These are phyloP conservation scores for Chalciporus pseudorubinellus DNA, from an alignment of 768 basidiomycete species.

Conservation along the genomic window DNA sequence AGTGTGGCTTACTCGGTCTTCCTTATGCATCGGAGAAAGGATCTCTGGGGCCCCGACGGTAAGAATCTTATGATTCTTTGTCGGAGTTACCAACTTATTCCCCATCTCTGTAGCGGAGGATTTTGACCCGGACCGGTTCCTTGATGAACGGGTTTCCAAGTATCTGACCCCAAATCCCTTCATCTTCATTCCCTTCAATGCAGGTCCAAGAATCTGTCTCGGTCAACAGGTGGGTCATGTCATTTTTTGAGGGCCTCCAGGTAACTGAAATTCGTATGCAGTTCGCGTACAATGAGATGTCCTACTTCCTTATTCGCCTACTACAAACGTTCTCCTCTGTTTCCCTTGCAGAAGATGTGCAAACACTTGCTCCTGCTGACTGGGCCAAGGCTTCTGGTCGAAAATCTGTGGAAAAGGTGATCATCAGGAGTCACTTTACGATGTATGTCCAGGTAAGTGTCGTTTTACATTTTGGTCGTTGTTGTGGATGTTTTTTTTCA, in stretches of 20 bases:
- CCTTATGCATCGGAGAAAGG: slow-evolving; percentile 58
- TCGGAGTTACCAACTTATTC: neutral
- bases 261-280: slow-evolving; percentile 21
- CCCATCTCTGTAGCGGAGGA: slow-evolving; percentile 39
- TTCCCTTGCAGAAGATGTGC: slow-evolving; percentile 43
- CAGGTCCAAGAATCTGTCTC: slow-evolving; percentile 38
- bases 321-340: slow-evolving; percentile 54
- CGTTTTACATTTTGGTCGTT: neutral
- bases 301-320: slow-evolving; percentile 60
- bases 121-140: slow-evolving; percentile 68
- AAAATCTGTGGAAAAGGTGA: slow-evolving; percentile 46
- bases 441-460: slow-evolving; percentile 45
- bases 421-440: slow-evolving; percentile 51
- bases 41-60: slow-evolving; percentile 72
- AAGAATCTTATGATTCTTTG: neutral
- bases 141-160: slow-evolving; percentile 57
- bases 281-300: slow-evolving; percentile 67
- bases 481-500: neutral
- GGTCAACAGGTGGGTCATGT: slow-evolving; percentile 34
- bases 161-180: slow-evolving; percentile 55
- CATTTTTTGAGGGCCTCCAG: neutral
- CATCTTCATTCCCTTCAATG: slow-evolving; percentile 45
- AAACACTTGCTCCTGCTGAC: slow-evolving; percentile 43
- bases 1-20: slow-evolving; percentile 47
- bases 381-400: slow-evolving; percentile 38